Percentiles rank a stretch among this genome's conserved stretches.
Conservation (phyloP, 169 alveolate genomes). For the Babesia bigemina region DNA sequence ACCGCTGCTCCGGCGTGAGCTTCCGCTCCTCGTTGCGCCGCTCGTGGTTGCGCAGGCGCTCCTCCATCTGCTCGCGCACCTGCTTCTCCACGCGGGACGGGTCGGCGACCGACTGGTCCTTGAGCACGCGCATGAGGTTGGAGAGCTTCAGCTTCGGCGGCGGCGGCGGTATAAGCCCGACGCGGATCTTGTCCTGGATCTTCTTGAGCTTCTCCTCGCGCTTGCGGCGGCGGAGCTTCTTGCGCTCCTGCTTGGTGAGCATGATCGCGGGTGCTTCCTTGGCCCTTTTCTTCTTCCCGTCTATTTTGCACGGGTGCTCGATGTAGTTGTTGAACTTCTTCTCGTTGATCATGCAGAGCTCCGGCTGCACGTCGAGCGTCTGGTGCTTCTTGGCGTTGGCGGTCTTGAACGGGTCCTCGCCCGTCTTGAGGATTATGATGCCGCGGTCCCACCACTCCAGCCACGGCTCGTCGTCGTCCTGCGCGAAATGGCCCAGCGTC, state of each 20-base stretch:
- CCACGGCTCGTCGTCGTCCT: constrained; percentile 71
- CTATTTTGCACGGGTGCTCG: constrained; percentile 86
- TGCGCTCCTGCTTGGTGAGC: constrained; percentile 81
- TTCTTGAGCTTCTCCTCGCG: constrained; percentile 84
- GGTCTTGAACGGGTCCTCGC: constrained; percentile 66
- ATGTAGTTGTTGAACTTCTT: constrained; percentile 77
- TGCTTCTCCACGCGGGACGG: constrained; percentile 85
- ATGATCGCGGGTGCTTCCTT: constrained; percentile 70
- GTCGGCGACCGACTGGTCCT: constrained; percentile 82
- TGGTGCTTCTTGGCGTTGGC: constrained; percentile 60
- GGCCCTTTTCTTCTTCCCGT: constrained; percentile 68
- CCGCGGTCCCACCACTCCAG: constrained; percentile 73
- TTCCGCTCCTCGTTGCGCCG: constrained; percentile 80
- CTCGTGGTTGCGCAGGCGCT: constrained; percentile 83
- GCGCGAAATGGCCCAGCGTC: not conserved
- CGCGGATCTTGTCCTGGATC: constrained; percentile 86
- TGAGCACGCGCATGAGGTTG: constrained; percentile 83
- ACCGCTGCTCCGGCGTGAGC: constrained; percentile 78
- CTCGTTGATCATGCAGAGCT: constrained; percentile 52
- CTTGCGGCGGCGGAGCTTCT: constrained; percentile 81
- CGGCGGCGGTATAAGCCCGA: constrained; percentile 89
- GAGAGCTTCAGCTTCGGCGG: constrained; percentile 88
- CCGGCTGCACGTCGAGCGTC: constrained; percentile 42
- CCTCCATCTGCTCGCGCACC: constrained; percentile 86
- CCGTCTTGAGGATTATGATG: constrained; percentile 49